These are phyloP conservation scores for Auxenochlorella pyrenoidosa DNA, from an alignment of 139 green algal genomes.

Conservation along the genomic window DNA sequence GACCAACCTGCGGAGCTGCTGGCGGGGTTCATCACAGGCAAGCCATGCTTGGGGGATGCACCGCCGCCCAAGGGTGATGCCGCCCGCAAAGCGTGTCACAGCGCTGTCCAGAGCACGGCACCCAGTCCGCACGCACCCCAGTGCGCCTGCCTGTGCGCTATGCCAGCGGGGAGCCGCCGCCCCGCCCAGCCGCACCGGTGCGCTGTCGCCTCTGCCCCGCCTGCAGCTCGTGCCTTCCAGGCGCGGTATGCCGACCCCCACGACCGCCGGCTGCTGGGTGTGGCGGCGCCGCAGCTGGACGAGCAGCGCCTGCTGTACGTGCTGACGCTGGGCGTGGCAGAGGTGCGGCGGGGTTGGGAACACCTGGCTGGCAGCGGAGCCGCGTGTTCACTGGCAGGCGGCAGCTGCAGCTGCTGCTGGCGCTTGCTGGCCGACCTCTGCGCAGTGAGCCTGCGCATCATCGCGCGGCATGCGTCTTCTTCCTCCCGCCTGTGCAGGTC, in stretches of 20 bases:
- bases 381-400: not conserved
- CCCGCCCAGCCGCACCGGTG: not conserved
- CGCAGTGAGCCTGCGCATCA: not conserved
- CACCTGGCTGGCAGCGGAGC: not conserved
- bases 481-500: too few species aligned
- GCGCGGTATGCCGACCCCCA: slow-evolving; percentile 5
- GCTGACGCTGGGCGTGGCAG: slow-evolving; percentile 32
- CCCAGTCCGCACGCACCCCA: too few species aligned
- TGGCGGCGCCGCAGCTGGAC: not conserved
- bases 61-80: too few species aligned
- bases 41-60: not conserved
- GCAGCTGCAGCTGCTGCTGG: not conserved
- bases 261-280: slow-evolving; percentile 24
- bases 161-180: not conserved
- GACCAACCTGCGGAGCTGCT: not conserved
- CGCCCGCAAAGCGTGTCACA: too few species aligned
- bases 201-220: not conserved
- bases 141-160: too few species aligned
- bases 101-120: too few species aligned
- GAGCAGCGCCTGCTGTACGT: slow-evolving; percentile 24
- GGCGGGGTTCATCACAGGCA: slow-evolving; percentile 34
- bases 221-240: slow-evolving; percentile 21
- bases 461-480: too few species aligned
- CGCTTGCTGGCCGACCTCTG: not conserved
- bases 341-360: not conserved